phyloP scores from a whole-genome alignment of 2,329 filamentous ascomycete genomes.

The Xylariales sp. region DNA sequence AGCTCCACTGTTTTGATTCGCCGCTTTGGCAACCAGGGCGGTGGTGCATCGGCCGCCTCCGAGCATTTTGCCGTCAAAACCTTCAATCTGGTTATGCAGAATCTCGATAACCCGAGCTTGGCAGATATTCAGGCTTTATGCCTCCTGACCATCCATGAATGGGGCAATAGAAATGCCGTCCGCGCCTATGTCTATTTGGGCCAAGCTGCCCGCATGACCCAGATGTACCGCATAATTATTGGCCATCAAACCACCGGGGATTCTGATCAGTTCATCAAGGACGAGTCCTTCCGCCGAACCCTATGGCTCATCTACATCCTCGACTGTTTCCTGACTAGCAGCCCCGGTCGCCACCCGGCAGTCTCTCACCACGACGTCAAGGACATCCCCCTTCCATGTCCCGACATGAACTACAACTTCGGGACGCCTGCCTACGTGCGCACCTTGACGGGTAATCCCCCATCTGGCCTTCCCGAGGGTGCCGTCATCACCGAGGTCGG shows the following conservation, averaged over 20 bases:
- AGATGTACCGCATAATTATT: constrained; percentile 72
- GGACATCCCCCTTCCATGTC: constrained; percentile 68
- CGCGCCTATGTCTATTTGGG: constrained; percentile 72
- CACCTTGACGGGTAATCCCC: constrained; percentile 60
- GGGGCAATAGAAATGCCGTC: constrained; percentile 70
- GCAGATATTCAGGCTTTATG: constrained; percentile 72
- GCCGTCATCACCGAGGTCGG: constrained; percentile 63
- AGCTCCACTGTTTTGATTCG: constrained; percentile 68
- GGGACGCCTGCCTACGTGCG: constrained; percentile 69
- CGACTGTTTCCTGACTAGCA: constrained; percentile 71
- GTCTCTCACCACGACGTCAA: constrained; percentile 65
- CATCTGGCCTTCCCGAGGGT: constrained; percentile 53
- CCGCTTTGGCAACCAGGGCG: constrained; percentile 65
- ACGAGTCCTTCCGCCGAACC: constrained; percentile 70
- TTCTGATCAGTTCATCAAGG: constrained; percentile 69
- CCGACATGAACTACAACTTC: constrained; percentile 72
- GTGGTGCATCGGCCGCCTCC: constrained; percentile 60
- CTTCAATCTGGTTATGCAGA: constrained; percentile 67
- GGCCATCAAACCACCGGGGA: constrained; percentile 63
- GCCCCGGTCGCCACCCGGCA: constrained; percentile 68
- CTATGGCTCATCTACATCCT: constrained; percentile 73
- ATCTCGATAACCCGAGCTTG: constrained; percentile 68
- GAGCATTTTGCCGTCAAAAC: constrained; percentile 71
- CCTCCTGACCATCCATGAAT: constrained; percentile 71
- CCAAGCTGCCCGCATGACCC: constrained; percentile 72